phyloP scores from a whole-genome alignment of 352 stramenopile genomes.

The Phytophthora chlamydospora region DNA sequence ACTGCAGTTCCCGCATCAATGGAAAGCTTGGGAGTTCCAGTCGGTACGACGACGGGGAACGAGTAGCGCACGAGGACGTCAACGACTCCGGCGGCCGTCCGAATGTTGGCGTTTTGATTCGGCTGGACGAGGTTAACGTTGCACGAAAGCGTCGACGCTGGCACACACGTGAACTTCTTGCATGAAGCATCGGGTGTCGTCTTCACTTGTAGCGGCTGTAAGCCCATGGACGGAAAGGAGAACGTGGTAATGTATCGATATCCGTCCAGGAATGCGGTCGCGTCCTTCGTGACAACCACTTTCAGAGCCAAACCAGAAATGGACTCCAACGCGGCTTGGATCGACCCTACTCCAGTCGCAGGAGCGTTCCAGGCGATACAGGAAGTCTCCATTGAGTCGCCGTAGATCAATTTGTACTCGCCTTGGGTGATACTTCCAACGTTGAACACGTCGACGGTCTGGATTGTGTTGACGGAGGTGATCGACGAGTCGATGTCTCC shows the following conservation, averaged over 20 bases:
- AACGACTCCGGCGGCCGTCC: conserved; percentile 48
- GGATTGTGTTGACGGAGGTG: conserved; percentile 39
- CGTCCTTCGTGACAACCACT: conserved; percentile 49
- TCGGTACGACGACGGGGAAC: conserved; percentile 46
- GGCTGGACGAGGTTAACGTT: conserved; percentile 39
- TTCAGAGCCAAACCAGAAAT: conserved; percentile 44
- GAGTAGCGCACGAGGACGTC: conserved; percentile 61
- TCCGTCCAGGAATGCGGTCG: conserved; percentile 53
- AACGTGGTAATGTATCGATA: conserved; percentile 60
- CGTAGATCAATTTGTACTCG: conserved; percentile 64
- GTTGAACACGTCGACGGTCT: conserved; percentile 73
- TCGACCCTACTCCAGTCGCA: conserved; percentile 25
- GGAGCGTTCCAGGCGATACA: conserved; percentile 70
- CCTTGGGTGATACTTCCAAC: conserved; percentile 49
- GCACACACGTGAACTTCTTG: conserved; percentile 39
- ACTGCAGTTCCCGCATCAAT: conserved; percentile 47
- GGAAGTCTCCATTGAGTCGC: conserved; percentile 26
- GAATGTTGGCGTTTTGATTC: conserved; percentile 53
- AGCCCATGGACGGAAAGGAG: conserved; percentile 50
- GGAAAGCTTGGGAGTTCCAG: conserved; percentile 39
- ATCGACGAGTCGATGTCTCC: conserved; percentile 45
- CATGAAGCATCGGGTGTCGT: conserved; percentile 27
- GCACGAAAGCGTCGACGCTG: conserved; percentile 37
- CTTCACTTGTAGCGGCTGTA: conserved; percentile 48
- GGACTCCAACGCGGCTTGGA: conserved; percentile 51